Conservation (phyloP, 75 land plant genomes). For the Larix kaempferi region DNA sequence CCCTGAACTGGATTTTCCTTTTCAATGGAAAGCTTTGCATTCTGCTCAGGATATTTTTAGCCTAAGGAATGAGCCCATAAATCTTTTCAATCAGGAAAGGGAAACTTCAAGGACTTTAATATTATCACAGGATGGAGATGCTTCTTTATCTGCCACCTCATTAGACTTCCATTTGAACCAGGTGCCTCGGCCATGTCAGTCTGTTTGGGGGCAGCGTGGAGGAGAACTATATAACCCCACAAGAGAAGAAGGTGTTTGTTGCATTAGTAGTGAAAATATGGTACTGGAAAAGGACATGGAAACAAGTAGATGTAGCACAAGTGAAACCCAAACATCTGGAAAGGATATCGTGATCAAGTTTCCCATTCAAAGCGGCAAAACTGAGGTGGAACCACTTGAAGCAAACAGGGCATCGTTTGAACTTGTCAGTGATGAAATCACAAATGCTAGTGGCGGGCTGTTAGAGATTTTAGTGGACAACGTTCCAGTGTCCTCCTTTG, state of each 20-base stretch:
- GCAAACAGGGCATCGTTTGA: not conserved
- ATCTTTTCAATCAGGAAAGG: not conserved
- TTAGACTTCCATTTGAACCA: constrained; percentile 2
- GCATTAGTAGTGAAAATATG: constrained; percentile 27
- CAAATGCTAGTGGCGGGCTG: not conserved
- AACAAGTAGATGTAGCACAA: constrained; percentile 19
- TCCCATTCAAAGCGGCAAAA: not conserved
- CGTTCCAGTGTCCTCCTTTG: not conserved
- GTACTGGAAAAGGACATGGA: constrained; percentile 36
- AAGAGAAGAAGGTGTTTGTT: constrained; percentile 46
- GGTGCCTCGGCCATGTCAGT: not conserved
- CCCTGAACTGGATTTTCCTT: constrained; percentile 15
- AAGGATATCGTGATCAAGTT: not conserved
- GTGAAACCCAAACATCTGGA: not conserved
- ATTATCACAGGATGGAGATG: constrained; percentile 1
- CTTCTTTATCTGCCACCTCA: not conserved
- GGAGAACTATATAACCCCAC: constrained; percentile 43
- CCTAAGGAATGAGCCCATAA: not conserved
- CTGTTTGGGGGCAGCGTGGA: constrained; percentile 23
- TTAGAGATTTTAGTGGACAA: not conserved
- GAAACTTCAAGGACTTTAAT: constrained; percentile 1
- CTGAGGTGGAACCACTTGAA: not conserved
- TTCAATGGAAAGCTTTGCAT: not conserved
- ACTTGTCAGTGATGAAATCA: constrained; percentile 3
- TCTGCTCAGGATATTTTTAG: not conserved